Percentiles rank a stretch among this genome's conserved stretches.
Conservation (phyloP, 805 yeast genomes). For the Grigorovia humatica region DNA sequence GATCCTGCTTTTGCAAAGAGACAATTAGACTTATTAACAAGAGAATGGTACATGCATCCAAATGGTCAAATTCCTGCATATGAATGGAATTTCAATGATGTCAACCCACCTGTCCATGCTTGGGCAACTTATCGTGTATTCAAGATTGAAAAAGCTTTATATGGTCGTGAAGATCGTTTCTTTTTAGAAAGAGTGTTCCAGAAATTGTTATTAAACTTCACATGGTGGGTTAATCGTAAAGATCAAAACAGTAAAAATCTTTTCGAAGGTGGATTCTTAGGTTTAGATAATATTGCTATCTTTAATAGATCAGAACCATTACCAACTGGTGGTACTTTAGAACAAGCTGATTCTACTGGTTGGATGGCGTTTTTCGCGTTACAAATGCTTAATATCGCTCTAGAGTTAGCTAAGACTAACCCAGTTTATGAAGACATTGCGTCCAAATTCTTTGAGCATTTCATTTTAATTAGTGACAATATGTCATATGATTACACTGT, state of each 20-base stretch:
- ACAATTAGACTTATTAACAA: constrained; percentile 72
- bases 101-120: constrained; percentile 96
- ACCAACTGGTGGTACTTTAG: constrained; percentile 84
- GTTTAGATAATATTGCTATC: constrained; percentile 85
- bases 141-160: constrained; percentile 78
- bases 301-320: constrained; percentile 88
- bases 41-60: constrained; percentile 98
- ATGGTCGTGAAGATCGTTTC: constrained; percentile 68
- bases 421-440: constrained; percentile 90
- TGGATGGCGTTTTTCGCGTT: constrained; percentile 94
- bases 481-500: constrained; percentile 51
- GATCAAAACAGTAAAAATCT: constrained; percentile 80
- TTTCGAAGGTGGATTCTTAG: constrained; percentile 90
- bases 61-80: constrained; percentile 96
- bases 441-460: constrained; percentile 88
- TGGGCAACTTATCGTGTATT: constrained; percentile 87
- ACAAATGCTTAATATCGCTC: constrained; percentile 85
- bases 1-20: constrained; percentile 88
- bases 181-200: constrained; percentile 91
- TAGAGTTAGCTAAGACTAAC: constrained; percentile 77
- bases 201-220: constrained; percentile 75
- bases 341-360: constrained; percentile 93
- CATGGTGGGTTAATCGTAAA: constrained; percentile 96
- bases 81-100: constrained; percentile 92
- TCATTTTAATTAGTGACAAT: constrained; percentile 83